phyloP scores from a whole-genome alignment of 495 filamentous ascomycete genomes.

The Apodospora peruviana region DNA sequence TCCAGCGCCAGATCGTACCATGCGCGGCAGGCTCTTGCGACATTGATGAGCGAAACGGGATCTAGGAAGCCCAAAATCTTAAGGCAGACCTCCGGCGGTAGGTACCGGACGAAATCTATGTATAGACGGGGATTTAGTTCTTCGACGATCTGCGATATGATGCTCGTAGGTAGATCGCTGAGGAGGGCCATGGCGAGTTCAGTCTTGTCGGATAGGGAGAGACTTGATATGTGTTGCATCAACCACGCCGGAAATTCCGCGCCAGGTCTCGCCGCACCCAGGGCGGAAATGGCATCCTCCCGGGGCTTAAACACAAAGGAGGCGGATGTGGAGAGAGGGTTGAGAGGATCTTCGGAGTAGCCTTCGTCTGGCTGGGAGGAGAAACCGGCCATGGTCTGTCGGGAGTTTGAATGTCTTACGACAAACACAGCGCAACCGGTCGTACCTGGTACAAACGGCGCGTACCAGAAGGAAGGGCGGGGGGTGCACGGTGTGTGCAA shows the following conservation, averaged over 20 bases:
- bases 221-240: conserved; percentile 37
- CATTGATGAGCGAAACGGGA: conserved; percentile 66
- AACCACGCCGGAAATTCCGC: conserved; percentile 37
- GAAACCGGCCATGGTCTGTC: conserved; percentile 16
- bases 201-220: conserved; percentile 41
- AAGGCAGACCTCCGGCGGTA: conserved; percentile 84
- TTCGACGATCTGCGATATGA: conserved; percentile 67
- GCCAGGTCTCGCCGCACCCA: conserved; percentile 19
- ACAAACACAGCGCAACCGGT: too few relatives aligned
- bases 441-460: too few relatives aligned
- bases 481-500: too few relatives aligned
- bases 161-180: conserved; percentile 66
- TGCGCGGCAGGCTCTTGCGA: conserved; percentile 68
- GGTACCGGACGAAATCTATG: conserved; percentile 79
- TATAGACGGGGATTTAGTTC: conserved; percentile 76
- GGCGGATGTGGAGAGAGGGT: conserved; percentile 25
- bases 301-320: conserved; percentile 17
- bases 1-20: conserved; percentile 84
- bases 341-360: conserved; percentile 54
- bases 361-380: conserved; percentile 48
- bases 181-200: conserved; percentile 61
- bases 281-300: conserved; percentile 16
- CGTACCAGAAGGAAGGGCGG: too few relatives aligned
- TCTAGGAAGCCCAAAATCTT: conserved; percentile 84
- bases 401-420: too few relatives aligned